Base-by-base conservation (phyloP, 108 stramenopile genomes). In the Hondaea fermentalgiana region DNA sequence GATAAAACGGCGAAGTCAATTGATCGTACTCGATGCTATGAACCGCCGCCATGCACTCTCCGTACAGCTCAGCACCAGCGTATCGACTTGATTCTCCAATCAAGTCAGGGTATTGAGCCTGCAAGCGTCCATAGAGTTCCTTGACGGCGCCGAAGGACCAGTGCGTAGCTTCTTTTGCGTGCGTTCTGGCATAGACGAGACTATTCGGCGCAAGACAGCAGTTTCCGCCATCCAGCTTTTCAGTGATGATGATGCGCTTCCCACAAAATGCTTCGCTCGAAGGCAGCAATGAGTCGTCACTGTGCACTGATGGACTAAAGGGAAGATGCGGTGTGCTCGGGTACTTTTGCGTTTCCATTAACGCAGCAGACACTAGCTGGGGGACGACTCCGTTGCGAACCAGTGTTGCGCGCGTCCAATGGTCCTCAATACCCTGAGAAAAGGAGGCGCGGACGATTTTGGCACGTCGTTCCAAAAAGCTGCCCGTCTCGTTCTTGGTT, bases 371-470 rank as follows among this genome's bases (percentile, higher is more conserved):
- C 51, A 6, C 19, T 53, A 14, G 51, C 51, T 42, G 35, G 25
- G 64, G 64, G 10, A 69, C 42, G 28, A 83, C 49, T 8, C 28
- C 51, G 42, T 49, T 89, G 88, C 42, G 72, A n/a, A 51, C 28
- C 55, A 91, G 29, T 5, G 58, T 71, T 4, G 72, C 57, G 35
- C 57, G 59, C 23, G 64, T 45, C 93, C 93, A 93, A 87, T 93
- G 91, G 3, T 55, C 89, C 47, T 76, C 72, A 44, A 60, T 89
- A 17, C 91, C 93, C 17, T 60, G 43, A 16, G 88, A 25, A 59
- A 93, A 93, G 51, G 91, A 91, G 16, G 91, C 76, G 25, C 93
- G 45, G 6, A 93, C 93, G 35, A 93, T 51, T 35, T 93, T 93
- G 10, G 44, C 35, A 43, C 88, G 88, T 5, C n/a, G 6, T 17